Evolutionary conservation across 345 rosid species (phyloP).

Genomic region (Pistacia integerrima): DNA sequence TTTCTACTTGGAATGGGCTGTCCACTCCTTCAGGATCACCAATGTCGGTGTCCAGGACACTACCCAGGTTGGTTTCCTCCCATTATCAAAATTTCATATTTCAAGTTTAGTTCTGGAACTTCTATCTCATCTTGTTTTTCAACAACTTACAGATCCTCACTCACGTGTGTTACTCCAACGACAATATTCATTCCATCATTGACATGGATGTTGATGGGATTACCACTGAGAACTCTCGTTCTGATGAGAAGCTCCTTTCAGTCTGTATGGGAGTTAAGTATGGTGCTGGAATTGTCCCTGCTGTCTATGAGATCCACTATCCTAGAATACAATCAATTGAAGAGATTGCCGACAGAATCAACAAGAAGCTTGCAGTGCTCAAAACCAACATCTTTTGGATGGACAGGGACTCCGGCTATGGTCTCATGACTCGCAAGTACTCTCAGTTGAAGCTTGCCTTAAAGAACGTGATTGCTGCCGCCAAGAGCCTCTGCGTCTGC

Average conservation of each 20-base stretch:
- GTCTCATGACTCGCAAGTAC: conserved; percentile 93
- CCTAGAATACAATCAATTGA: conserved; percentile 93
- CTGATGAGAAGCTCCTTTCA: conserved; percentile 94
- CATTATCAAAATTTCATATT: neutral
- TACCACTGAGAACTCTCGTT: conserved; percentile 97
- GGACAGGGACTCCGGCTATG: conserved; percentile 76
- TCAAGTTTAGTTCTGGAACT: neutral
- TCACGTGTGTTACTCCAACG: conserved; percentile 99
- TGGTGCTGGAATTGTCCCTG: conserved; percentile 97
- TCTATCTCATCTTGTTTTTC: neutral
- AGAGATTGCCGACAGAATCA: conserved; percentile 88
- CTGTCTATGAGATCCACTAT: conserved; percentile 95
- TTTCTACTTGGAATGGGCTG: conserved; percentile 99
- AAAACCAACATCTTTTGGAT: conserved; percentile 94
- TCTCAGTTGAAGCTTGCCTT: conserved; percentile 90
- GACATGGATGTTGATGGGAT: conserved; percentile 98
- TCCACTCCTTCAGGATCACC: conserved; percentile 98
- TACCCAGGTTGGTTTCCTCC: conserved; percentile 63
- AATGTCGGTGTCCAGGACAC: conserved; percentile 86
- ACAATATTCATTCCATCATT: conserved; percentile 92
- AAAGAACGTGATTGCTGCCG: conserved; percentile 84
- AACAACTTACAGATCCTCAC: conserved; percentile 71
- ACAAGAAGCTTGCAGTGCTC: conserved; percentile 96
- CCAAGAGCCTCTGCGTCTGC: conserved; percentile 68
- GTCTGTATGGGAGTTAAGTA: conserved; percentile 97